Evolutionary conservation across 805 yeast genomes (phyloP), one percentile per base, ranked within the genome.

Genomic region (Metschnikowia shivogae): DNA sequence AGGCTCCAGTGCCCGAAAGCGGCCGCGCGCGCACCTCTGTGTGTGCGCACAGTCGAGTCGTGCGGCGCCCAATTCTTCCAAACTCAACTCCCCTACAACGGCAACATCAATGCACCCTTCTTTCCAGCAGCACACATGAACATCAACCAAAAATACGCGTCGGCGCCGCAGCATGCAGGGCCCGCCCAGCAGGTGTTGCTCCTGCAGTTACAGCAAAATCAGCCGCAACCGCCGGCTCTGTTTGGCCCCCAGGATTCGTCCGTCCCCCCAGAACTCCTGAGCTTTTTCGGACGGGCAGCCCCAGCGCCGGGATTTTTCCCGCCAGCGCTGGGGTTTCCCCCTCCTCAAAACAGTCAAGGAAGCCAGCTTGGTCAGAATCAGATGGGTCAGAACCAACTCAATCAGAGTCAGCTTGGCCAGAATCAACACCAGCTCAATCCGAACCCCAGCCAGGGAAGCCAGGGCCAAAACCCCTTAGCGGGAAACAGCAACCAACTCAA

Each of bases 131-230:
- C 26, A 22, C 26, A 22, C 29, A 59, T 59, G 61, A 59, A 58
- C 48, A 37, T 51, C 34, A 57, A 51, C 27, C 56, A 50, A 48
- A 58, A 57, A 42, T 57, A 49, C 51, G 60, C 50, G 41, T 34
- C 45, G 26, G 66, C 59, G 41, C 61, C 50, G 41, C 69, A 57
- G 47, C 62, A 62, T 10, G 66, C 62, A 46, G 53, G 68, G 42
- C 76, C 70, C 43, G 69, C 73, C 26, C 76, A 71, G 49, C 76
- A 70, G 52, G 59, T 68, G 13, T 60, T 70, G 49, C 61, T 69
- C 43, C 74, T 68, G 53, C 74, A 68, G 49, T 61, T 70, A 42
- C 76, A 68, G 46, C 72, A 69, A 11, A 70, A 62, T 11, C 61
- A 53, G 33, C 64, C 68, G 9, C 64, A 66, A 17, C 65, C 58